Percentiles rank a stretch among this genome's conserved stretches.
Conservation (phyloP, 208 protist species). For the Acanthamoeba healyi region DNA sequence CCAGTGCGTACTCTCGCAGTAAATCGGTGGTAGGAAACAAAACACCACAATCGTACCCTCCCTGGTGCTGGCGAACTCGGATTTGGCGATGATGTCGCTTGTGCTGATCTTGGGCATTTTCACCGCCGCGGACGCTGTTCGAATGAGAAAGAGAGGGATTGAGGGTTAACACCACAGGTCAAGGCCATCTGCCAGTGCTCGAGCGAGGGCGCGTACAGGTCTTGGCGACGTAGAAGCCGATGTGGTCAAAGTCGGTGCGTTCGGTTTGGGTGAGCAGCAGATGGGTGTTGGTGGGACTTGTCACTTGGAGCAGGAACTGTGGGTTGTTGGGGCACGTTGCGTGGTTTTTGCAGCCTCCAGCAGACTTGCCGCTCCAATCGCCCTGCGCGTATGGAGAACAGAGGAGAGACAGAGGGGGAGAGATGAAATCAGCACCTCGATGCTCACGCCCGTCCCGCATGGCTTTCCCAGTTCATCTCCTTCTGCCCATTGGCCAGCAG, state of each 20-base stretch:
- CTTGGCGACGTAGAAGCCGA: slow-evolving; percentile 56
- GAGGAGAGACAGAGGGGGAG: too few relatives aligned
- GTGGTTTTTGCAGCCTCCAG: slow-evolving; percentile 48
- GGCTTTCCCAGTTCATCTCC: not conserved
- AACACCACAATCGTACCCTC: not conserved
- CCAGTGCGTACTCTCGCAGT: not conserved
- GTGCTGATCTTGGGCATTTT: slow-evolving; percentile 59
- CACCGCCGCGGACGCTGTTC: not conserved
- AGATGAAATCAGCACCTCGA: not conserved
- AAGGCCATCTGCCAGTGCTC: not conserved
- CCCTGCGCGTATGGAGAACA: not conserved
- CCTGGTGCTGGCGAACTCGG: slow-evolving; percentile 49
- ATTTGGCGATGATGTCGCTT: slow-evolving; percentile 41
- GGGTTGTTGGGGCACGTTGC: slow-evolving; percentile 54
- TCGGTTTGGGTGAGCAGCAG: slow-evolving; percentile 51
- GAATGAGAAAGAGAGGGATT: not conserved
- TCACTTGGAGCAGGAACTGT: slow-evolving; percentile 62
- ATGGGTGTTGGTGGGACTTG: slow-evolving; percentile 16
- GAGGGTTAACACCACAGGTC: not conserved
- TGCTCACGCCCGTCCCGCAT: too few relatives aligned
- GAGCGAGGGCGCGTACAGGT: not conserved
- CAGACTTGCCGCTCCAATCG: slow-evolving; percentile 41
- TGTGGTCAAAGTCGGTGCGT: slow-evolving; percentile 59
- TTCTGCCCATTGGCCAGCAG: too few relatives aligned
- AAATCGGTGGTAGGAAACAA: not conserved